Base-by-base conservation (phyloP, 805 yeast species). In the Sugiyamaella mastotermitis region DNA sequence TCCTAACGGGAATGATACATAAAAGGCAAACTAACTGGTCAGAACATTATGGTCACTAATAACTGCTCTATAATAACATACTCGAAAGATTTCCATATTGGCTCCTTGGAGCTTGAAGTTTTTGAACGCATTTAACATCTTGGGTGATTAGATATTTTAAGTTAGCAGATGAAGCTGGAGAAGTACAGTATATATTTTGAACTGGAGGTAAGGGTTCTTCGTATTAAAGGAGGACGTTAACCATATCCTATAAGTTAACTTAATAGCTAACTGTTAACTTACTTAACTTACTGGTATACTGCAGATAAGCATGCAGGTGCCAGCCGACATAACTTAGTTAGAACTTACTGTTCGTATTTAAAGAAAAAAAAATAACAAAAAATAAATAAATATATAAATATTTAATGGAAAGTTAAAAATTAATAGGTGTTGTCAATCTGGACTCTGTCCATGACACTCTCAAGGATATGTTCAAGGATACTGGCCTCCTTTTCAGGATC, bases 1-100 rank as follows among this genome's bases (percentile, higher is more conserved):
- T n/a, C 76, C 72, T 33, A 88, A 83, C 0, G 97, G 97, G 1
- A 94, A 76, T 50, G 86, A 65, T 31, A 88, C 74, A 57, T 83
- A 88, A 55, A 87, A 81, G 0, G 95, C 78, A 39, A 54, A 51
- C 53, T 48, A 29, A 7, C 11, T 5, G 11, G 35, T 20, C 20
- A 20, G 16, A 14, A 15, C 10, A 18, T 15, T 6, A 15, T 14
- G 7, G 15, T 24, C n/a, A 15, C 6, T 13, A 36, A 34, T 16
- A 36, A 4, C 4, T 13, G 6, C n/a, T 5, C 11, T 8, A 13
- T 16, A 3, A 3, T 10, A 14, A 28, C 50, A 24, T 45, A 47
- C 50, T 26, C 49, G 27, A 36, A 48, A 48, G 7, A 48, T 48
- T 39, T 48, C 52, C 36, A 48, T 43, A 37, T 46, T 46, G 3